These are phyloP conservation scores for Auricularia cornea DNA, from an alignment of 768 basidiomycete species.

Conservation along the genomic window DNA sequence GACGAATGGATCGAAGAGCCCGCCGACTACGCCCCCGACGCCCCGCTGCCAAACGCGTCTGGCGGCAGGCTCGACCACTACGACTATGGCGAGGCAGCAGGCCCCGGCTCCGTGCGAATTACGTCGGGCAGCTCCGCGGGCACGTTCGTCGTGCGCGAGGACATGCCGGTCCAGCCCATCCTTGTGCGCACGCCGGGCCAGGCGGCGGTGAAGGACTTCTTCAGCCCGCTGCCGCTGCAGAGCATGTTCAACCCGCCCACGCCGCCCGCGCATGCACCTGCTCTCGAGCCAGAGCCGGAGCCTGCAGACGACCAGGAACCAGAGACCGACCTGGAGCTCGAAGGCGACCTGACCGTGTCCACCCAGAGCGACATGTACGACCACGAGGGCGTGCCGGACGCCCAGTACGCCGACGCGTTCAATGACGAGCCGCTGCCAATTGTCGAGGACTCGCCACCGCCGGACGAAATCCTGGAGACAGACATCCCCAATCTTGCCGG, in stretches of 20 bases:
- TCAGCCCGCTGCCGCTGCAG: slow-evolving; percentile 80
- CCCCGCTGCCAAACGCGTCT: slow-evolving; percentile 1
- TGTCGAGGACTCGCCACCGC: slow-evolving; percentile 6
- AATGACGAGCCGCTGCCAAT: slow-evolving; percentile 1
- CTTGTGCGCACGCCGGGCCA: slow-evolving; percentile 60
- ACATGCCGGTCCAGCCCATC: slow-evolving; percentile 45
- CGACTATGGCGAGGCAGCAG: slow-evolving; percentile 28
- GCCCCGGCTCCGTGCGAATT: slow-evolving; percentile 17
- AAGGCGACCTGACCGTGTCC: not conserved
- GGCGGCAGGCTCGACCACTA: not conserved
- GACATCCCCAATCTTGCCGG: slow-evolving; percentile 40
- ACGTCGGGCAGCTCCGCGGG: slow-evolving; percentile 37
- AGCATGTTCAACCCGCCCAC: slow-evolving; percentile 93
- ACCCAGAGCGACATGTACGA: not conserved
- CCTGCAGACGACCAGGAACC: not conserved
- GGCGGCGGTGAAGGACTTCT: slow-evolving; percentile 73
- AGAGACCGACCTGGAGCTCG: not conserved
- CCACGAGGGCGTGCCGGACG: not conserved
- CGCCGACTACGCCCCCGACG: slow-evolving; percentile 25
- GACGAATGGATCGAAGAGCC: slow-evolving; percentile 79
- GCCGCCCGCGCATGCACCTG: slow-evolving; percentile 37
- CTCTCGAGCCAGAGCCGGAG: too few species aligned
- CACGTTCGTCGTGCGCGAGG: slow-evolving; percentile 70
- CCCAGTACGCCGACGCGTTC: slow-evolving; percentile 8
- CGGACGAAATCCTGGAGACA: slow-evolving; percentile 41